Evolutionary conservation across 176 grass and related monocot species (phyloP).

Genomic region (Avena insularis): DNA sequence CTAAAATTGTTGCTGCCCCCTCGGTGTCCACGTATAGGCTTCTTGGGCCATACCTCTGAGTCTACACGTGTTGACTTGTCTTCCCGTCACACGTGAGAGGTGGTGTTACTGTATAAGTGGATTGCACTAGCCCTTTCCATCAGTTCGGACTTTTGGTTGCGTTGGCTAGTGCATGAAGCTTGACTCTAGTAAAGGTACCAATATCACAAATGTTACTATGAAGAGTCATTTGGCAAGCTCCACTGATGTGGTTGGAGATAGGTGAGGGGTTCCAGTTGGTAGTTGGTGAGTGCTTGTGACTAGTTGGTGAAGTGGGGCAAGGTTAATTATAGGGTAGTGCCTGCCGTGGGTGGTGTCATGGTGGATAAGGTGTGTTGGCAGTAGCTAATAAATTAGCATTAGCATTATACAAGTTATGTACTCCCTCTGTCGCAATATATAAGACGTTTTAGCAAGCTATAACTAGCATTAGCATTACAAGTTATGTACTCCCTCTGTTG

Average conservation of each 20-base stretch:
- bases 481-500: background rate
- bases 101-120: no score
- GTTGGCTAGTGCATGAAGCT: no score
- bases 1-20: no score
- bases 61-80: no score
- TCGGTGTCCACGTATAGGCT: no score
- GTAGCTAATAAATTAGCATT: background rate
- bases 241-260: background rate
- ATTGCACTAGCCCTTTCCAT: no score
- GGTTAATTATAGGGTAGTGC: background rate
- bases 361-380: background rate
- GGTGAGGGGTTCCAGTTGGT: background rate
- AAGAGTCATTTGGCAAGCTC: background rate
- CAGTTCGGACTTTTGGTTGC: no score
- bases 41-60: no score
- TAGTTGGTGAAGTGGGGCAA: background rate
- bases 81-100: no score
- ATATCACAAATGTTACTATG: background rate
- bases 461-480: background rate
- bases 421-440: no score
- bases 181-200: background rate
- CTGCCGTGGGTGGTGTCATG: background rate
- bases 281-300: background rate
- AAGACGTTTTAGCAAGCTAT: no score
- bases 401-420: background rate